These are phyloP conservation scores for Raphanus raphanistrum DNA, from an alignment of 345 rosid species.

Conservation along the genomic window DNA sequence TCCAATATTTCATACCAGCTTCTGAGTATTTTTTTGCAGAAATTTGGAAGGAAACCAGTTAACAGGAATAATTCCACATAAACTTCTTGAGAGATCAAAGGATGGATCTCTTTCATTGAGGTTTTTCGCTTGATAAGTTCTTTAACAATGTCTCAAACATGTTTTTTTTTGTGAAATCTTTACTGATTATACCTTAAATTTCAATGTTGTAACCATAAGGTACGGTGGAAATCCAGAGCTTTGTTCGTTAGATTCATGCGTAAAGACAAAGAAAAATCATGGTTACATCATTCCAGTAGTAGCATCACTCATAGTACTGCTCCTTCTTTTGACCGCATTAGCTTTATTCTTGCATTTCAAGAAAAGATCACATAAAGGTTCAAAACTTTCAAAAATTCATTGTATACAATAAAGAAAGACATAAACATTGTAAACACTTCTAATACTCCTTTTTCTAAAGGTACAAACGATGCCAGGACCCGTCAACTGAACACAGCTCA, in stretches of 20 bases:
- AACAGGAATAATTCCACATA: background rate
- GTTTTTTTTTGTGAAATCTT: background rate
- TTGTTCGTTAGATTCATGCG: background rate
- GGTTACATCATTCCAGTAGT: background rate
- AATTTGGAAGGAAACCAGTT: background rate
- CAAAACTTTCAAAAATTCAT: background rate
- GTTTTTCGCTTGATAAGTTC: background rate
- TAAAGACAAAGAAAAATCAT: background rate
- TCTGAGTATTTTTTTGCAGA: background rate
- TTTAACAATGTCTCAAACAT: background rate
- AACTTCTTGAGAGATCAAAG: background rate
- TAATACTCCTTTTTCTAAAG: background rate
- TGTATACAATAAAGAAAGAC: background rate
- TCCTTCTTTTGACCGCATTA: background rate
- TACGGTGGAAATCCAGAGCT: background rate
- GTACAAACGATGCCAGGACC: background rate
- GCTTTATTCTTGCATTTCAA: background rate
- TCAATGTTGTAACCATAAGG: background rate
- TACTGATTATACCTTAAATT: background rate
- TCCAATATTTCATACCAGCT: background rate
- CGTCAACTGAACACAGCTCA: background rate
- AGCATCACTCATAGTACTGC: background rate
- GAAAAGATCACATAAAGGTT: background rate
- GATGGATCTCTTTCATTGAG: background rate
- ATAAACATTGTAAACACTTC: background rate